Percentiles rank a stretch among this genome's conserved stretches.
phyloP scores from a whole-genome alignment of 805 yeast genomes.

The Ogataea minuta region DNA sequence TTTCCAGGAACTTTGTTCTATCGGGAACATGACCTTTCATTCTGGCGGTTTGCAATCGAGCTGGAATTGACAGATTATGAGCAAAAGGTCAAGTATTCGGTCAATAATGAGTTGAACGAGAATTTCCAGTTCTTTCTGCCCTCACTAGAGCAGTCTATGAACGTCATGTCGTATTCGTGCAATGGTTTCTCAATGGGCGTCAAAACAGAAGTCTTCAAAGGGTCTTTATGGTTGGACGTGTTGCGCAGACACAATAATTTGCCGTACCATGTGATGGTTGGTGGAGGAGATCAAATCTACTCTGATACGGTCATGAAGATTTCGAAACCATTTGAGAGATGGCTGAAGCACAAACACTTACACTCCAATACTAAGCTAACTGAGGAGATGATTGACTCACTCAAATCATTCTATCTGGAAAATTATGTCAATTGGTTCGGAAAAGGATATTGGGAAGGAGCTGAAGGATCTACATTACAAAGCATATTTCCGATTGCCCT shows the following conservation, averaged over 20 bases:
- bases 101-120: conserved; percentile 43
- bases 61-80: conserved; percentile 49
- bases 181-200: conserved; percentile 83
- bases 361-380: conserved; percentile 41
- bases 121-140: conserved; percentile 72
- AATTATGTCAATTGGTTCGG: conserved; percentile 91
- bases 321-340: conserved; percentile 52
- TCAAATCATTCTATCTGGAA: conserved; percentile 64
- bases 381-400: conserved; percentile 48
- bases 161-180: conserved; percentile 80
- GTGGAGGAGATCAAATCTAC: conserved; percentile 96
- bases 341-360: conserved; percentile 59
- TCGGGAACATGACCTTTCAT: conserved; percentile 45
- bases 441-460: conserved; percentile 78
- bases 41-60: conserved; percentile 64
- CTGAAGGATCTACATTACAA: conserved; percentile 63
- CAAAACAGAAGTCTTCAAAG: conserved; percentile 63
- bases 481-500: conserved; percentile 67
- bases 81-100: conserved; percentile 60
- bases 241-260: conserved; percentile 57
- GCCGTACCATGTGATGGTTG: conserved; percentile 89
- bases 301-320: conserved; percentile 73
- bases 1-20: conserved; percentile 48
- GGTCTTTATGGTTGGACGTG: conserved; percentile 86
- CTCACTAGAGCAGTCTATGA: conserved; percentile 62